Evolutionary conservation across 1,284 basidiomycete genomes (phyloP), one percentile per base, ranked within the genome.

Genomic region (Gastroboletus turbinatus): DNA sequence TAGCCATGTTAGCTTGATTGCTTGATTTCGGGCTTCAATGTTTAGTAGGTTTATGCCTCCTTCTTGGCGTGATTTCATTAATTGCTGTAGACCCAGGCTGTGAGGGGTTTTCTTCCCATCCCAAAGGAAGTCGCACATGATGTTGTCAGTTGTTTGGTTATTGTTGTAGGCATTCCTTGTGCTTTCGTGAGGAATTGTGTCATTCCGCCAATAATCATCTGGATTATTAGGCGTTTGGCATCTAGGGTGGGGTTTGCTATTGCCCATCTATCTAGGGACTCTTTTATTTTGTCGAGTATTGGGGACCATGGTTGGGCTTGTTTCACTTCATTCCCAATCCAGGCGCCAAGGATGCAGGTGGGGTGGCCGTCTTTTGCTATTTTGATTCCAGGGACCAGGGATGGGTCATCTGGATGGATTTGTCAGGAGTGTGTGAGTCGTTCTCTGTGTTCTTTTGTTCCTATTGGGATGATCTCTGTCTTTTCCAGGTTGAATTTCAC

Each of bases 101-200:
- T 5, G 36, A 10, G n/a, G 36, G 36, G 5, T 38, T 11, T 38
- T 38, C 0, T 13, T 38, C 6, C 10, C 10, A 3, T 46, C 5
- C 46, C 42, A 56, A 0, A 56, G 5, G 10, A 56, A 56, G 23
- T 49, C 2, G 3, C 8, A 1, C 0, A 23, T 39, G 1, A 8
- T 33, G 1, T 1, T 25, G 4, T 23, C 2, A 50, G 1, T 29
- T 2, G 5, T 33, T 11, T 27, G 0, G 2, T 3, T 2, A 45
- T 2, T 1, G 8, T 7, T 0, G 1, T 13, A 3, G 65, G 67
- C 67, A 70, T 70, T 0, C 68, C 66, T 55, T 69, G 66, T 0
- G 59, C 64, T n/a, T 45, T 52, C 0, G 57, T 58, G 0, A 67
- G 55, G 50, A 59, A 63, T 42, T 67, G 63, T 0, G 65, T 60